A percentile compares a stretch with the other conserved stretches of the same genome.
Conservation (phyloP, 176 grass and related monocot species). For the Neostapfia colusana region DNA sequence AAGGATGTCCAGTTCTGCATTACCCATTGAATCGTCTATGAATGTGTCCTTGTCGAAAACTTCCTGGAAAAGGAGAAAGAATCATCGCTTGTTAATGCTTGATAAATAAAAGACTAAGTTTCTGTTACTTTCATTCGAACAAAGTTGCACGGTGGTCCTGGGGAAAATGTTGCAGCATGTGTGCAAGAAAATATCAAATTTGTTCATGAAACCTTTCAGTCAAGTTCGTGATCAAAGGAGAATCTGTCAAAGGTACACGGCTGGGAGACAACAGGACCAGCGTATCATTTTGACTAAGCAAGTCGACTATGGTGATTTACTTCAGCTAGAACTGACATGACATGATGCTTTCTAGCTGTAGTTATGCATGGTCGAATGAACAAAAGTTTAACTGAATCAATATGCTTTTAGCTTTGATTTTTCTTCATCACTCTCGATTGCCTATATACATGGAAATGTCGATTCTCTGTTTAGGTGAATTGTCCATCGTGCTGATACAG, state of each 20-base stretch:
- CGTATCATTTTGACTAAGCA: not conserved
- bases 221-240: not conserved
- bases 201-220: not conserved
- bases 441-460: not conserved
- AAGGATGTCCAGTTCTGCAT: conserved; percentile 68
- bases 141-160: not conserved
- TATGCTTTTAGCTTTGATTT: not conserved
- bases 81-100: not conserved
- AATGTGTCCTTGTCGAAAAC: conserved; percentile 92
- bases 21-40: conserved; percentile 74
- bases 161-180: not conserved
- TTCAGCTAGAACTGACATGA: not conserved
- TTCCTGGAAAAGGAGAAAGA: conserved; percentile 53
- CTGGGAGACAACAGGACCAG: too few relatives aligned
- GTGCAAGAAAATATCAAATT: not conserved
- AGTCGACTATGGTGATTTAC: not conserved
- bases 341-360: not conserved
- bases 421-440: not conserved
- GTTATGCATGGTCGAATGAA: not conserved
- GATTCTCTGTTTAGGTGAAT: too few relatives aligned
- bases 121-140: not conserved
- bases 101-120: not conserved
- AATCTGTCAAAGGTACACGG: too few relatives aligned
- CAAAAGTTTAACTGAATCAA: not conserved
- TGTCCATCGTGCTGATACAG: too few relatives aligned